Evolutionary conservation across 192 early-diverging fungal genomes (phyloP), one percentile per base, ranked within the genome.

Genomic region (Funneliformis mosseae): DNA sequence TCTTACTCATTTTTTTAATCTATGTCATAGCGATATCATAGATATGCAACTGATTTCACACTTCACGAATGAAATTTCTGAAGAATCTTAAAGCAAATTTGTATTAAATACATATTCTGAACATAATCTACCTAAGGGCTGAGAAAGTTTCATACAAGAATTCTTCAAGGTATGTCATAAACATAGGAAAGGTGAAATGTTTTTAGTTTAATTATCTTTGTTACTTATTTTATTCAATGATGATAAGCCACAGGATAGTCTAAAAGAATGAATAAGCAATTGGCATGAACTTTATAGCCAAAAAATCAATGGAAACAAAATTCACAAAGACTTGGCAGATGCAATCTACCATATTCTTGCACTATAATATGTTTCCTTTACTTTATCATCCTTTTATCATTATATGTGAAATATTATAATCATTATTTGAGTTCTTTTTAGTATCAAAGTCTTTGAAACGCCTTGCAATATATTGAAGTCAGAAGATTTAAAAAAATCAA

Each of bases 401-500:
- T 43, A 5, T 8, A 43, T n/a, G n/a, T n/a, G n/a, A 43, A 5
- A 3, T 43, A 43, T 43, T 43, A 8, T 43, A 43, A 28, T 41
- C 10, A 55, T 50, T 14, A 11, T 60, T 75, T 43, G 11, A 38
- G 28, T 60, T 75, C 60, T 59, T 75, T 55, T 43, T 45, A 77
- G 75, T 43, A 63, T 77, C 33, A 23, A 77, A 77, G 75, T 60
- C 14, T 77, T 77, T 28, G 28, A 77, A 63, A 60, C 75, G 18
- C 75, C 75, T 43, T 77, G 42, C 61, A 77, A 77, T 48, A 77
- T 77, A 39, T n/a, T n/a, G 25, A 77, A 61, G 28, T 77, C 75
- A 77, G 75, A 60, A 18, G 75, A 77, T 18, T 42, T 77, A 14
- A n/a, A 60, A 77, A 77, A 77, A 77, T 77, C 75, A 77, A 16